A percentile compares a stretch with the other conserved stretches of the same genome.
These are phyloP conservation scores for Vigna mungo DNA, from an alignment of 306 rosid genomes.

Conservation along the genomic window DNA sequence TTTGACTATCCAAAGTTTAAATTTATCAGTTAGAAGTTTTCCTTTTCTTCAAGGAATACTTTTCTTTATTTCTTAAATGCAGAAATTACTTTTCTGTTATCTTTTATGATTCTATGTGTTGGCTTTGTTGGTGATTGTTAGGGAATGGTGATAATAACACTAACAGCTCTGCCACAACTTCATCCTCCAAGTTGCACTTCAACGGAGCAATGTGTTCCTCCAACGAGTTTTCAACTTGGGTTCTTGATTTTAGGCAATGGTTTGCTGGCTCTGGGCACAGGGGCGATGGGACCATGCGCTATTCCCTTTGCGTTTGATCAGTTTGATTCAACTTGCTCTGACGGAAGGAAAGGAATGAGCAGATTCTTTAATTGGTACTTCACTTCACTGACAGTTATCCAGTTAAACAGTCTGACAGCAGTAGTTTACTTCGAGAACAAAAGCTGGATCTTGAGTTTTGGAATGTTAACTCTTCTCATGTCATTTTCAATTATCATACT, in stretches of 20 bases:
- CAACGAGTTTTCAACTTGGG: constrained; percentile 40
- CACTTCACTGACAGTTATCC: constrained; percentile 10
- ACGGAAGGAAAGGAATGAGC: constrained; percentile 57
- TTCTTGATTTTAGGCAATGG: constrained; percentile 43
- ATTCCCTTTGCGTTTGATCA: constrained; percentile 67
- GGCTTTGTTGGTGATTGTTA: not conserved
- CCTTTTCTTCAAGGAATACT: no score
- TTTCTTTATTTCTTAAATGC: no score
- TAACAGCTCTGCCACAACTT: constrained; percentile 23
- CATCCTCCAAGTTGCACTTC: constrained; percentile 59
- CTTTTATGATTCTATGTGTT: no score
- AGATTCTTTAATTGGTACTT: constrained; percentile 67
- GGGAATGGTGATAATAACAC: constrained; percentile 13
- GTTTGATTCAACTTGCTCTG: constrained; percentile 52
- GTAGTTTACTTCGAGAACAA: constrained; percentile 55
- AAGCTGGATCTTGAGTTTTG: constrained; percentile 64
- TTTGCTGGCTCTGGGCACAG: constrained; percentile 55
- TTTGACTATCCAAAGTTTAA: no score
- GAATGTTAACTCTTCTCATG: constrained; percentile 39
- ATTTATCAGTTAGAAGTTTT: no score
- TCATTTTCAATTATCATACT: constrained; percentile 40
- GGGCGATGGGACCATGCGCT: constrained; percentile 68
- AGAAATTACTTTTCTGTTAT: no score
- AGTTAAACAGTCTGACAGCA: constrained; percentile 34
- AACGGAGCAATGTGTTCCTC: constrained; percentile 37